Percentiles rank a stretch among this genome's conserved stretches.
Conservation (phyloP, 2,329 filamentous ascomycete species). For the Scedosporium apiospermum region DNA sequence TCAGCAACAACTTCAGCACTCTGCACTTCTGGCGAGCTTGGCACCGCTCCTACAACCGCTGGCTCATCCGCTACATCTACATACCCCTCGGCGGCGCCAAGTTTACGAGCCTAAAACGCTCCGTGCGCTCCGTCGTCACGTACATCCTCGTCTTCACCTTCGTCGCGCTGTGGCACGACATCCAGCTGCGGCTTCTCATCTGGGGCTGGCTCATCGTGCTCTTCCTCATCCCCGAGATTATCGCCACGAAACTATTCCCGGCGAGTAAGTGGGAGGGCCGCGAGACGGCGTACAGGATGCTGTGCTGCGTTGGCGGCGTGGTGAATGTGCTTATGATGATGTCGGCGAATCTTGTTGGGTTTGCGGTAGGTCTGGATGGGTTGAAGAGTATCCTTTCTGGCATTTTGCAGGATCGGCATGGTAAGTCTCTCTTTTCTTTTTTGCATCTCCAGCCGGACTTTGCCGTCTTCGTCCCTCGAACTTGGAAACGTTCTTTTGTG, state of each 20-base stretch:
- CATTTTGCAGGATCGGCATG: slow-evolving; percentile 66
- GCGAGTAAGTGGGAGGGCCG: slow-evolving; percentile 56
- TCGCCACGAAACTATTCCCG: slow-evolving; percentile 65
- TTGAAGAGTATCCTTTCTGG: slow-evolving; percentile 64
- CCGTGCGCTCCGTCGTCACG: slow-evolving; percentile 57
- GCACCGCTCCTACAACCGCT: slow-evolving; percentile 93
- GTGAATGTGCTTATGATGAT: slow-evolving; percentile 92
- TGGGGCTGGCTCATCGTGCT: slow-evolving; percentile 97
- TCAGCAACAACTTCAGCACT: slow-evolving; percentile 88
- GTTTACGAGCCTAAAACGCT: slow-evolving; percentile 32
- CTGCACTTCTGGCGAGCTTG: slow-evolving; percentile 91
- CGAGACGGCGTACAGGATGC: slow-evolving; percentile 65
- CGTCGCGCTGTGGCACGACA: slow-evolving; percentile 96
- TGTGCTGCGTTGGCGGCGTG: slow-evolving; percentile 74
- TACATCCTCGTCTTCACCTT: slow-evolving; percentile 89
- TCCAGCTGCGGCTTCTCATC: slow-evolving; percentile 78
- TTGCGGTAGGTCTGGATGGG: slow-evolving; percentile 86
- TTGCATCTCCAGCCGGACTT: slow-evolving; percentile 8
- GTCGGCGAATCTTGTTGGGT: slow-evolving; percentile 86
- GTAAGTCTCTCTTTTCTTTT: slow-evolving; percentile 28
- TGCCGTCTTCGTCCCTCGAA: neutral
- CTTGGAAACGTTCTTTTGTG: slow-evolving; percentile 13
- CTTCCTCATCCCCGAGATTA: slow-evolving; percentile 84
- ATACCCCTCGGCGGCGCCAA: slow-evolving; percentile 73
- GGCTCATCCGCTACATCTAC: slow-evolving; percentile 90